A percentile compares a stretch with the other conserved stretches of the same genome.
Conservation (phyloP, 306 rosid species). For the Cucumis sativus region Cucumber_9930_V3 NC_026655.2:22256501-22257000, state of each 20-base stretch:
- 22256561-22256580: not conserved
- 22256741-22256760: constrained; percentile 93
- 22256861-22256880: constrained; percentile 42
- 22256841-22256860: constrained; percentile 12
- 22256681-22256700: constrained; percentile 91
- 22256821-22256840: constrained; percentile 88
- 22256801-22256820: constrained; percentile 88
- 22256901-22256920: constrained; percentile 60
- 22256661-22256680: constrained; percentile 13
- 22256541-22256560: not conserved
- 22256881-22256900: constrained; percentile 85
- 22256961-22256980: constrained; percentile 81
- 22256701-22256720: constrained; percentile 74
- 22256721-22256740: constrained; percentile 78
- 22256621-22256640: not conserved
- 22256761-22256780: constrained; percentile 88
- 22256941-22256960: constrained; percentile 61
- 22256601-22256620: not conserved
- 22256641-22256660: not conserved
- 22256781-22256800: constrained; percentile 96
- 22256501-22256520: not conserved
- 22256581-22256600: not conserved
- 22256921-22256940: constrained; percentile 74
- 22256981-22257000: constrained; percentile 78
- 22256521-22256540: not conserved